Conservation (phyloP, 2,329 filamentous ascomycete genomes). For the Ophiostoma populinum region DNA sequence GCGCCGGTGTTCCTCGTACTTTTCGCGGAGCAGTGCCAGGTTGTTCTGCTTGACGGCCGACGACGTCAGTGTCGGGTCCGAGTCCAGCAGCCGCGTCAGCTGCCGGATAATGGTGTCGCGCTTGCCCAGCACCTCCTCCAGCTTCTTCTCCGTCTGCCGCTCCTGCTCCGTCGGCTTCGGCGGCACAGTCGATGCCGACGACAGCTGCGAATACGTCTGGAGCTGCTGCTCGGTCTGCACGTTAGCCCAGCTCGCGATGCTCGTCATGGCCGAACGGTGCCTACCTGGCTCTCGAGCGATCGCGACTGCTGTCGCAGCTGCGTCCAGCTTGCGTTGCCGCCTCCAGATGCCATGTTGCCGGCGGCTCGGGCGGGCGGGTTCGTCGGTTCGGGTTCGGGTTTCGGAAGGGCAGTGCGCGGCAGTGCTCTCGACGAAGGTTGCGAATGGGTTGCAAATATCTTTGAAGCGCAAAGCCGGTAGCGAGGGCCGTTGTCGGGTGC, state of each 20-base stretch:
- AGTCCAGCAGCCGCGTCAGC: constrained; percentile 78
- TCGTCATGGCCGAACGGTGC: too few relatives aligned
- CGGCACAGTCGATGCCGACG: constrained; percentile 61
- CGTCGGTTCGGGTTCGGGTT: too few relatives aligned
- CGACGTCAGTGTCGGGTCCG: constrained; percentile 68
- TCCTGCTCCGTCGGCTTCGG: constrained; percentile 77
- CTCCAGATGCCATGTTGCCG: constrained; percentile 11
- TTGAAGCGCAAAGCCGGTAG: too few relatives aligned
- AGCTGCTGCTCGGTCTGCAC: constrained; percentile 65
- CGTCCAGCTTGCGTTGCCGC: constrained; percentile 52
- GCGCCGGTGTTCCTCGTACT: constrained; percentile 70
- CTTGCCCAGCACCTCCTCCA: constrained; percentile 73
- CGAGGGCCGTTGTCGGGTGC: too few relatives aligned
- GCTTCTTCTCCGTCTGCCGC: constrained; percentile 55
- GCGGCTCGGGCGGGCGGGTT: too few relatives aligned
- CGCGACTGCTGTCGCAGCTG: constrained; percentile 87
- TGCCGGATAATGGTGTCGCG: constrained; percentile 68
- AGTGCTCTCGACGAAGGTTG: too few relatives aligned
- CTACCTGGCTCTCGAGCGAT: constrained; percentile 75
- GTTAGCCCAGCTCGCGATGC: constrained; percentile 1
- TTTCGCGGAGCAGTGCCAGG: constrained; percentile 75
- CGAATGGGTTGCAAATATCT: too few relatives aligned
- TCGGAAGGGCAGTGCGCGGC: too few relatives aligned
- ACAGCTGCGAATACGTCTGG: constrained; percentile 82
- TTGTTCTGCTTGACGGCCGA: constrained; percentile 97